These are phyloP conservation scores for Sporothrix schenckii DNA, from an alignment of 2,329 filamentous ascomycete species.

Conservation along the genomic window DNA sequence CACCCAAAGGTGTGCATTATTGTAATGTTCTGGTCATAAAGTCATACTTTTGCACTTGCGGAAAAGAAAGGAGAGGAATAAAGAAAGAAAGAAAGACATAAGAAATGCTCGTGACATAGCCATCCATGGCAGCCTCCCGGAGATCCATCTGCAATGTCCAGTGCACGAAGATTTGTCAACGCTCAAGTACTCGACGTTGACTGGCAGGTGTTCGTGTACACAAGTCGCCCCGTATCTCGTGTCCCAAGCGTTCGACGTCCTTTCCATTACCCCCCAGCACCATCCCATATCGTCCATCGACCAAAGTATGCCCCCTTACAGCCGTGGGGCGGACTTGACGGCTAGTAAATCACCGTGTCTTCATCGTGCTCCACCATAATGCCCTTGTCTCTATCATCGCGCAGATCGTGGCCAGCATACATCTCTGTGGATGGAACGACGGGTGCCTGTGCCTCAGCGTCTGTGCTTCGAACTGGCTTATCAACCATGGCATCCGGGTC, in stretches of 20 bases:
- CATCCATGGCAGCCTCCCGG: background rate
- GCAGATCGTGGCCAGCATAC: conserved; percentile 41
- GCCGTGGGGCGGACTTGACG: no score
- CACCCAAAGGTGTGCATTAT: background rate
- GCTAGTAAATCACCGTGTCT: conserved; percentile 87
- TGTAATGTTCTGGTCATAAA: conserved; percentile 24
- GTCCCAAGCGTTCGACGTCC: background rate
- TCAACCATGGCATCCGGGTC: conserved; percentile 16
- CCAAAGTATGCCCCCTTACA: background rate
- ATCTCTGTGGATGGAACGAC: conserved; percentile 40
- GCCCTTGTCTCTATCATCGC: conserved; percentile 75
- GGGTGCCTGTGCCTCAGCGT: conserved; percentile 37
- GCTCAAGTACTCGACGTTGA: conserved; percentile 19
- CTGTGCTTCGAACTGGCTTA: conserved; percentile 37
- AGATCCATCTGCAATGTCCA: background rate
- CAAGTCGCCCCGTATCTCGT: background rate
- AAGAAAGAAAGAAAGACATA: no score
- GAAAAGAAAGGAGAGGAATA: background rate
- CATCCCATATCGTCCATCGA: background rate
- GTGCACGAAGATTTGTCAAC: background rate
- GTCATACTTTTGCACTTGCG: conserved; percentile 3
- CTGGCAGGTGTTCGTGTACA: background rate
- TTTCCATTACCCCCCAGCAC: background rate
- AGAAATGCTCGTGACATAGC: background rate
- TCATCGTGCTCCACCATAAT: conserved; percentile 83